Evolutionary conservation across 2,329 filamentous ascomycete species (phyloP), one percentile per base, ranked within the genome.

Genomic region (Colletotrichum spinosum): DNA sequence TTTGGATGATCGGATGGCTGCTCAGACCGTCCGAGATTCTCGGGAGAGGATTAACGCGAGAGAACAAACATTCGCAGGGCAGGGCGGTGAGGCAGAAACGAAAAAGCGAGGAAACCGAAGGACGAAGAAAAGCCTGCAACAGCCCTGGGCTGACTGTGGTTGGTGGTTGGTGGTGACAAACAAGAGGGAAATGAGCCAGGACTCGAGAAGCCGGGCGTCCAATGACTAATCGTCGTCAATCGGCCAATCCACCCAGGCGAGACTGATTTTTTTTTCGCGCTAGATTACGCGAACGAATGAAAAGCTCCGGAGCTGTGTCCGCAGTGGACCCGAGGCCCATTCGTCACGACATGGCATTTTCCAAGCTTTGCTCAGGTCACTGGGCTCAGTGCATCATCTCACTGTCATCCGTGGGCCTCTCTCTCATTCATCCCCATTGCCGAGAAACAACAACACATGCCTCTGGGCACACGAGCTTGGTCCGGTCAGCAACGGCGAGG

Each of bases 151-250:
- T 33, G 37, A 12, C 35, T 65, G 55, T 60, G 50, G 50, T n/a
- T 62, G 46, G 62, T 62, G 62, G 57, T 65, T 56, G 62, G 57
- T 50, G 52, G 62, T 65, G 62, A 65, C 62, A 62, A 53, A 62
- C 62, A 61, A 15, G 51, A 41, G 8, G 8, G 41, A 15, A 17
- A 60, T 60, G 60, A 44, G 54, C 44, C 42, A 65, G 39, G 39
- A 8, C 35, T 15, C 33, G 33, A 44, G 17, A 4, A 35, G 38
- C 3, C 13, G 33, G 33, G 39, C 11, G 37, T 44, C 6, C 10
- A 49, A 42, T 63, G 60, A 63, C 54, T 63, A 63, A 63, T 58
- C 49, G 25, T 63, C 48, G 48, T 42, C 41, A 54, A 42, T 48
- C 60, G 55, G 15, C 60, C 60, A 64, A 64, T 64, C 55, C 60